Evolutionary conservation across 2,329 filamentous ascomycete genomes (phyloP), one percentile per base, ranked within the genome.

Genomic region (Ceratocystis lukuohia): DNA sequence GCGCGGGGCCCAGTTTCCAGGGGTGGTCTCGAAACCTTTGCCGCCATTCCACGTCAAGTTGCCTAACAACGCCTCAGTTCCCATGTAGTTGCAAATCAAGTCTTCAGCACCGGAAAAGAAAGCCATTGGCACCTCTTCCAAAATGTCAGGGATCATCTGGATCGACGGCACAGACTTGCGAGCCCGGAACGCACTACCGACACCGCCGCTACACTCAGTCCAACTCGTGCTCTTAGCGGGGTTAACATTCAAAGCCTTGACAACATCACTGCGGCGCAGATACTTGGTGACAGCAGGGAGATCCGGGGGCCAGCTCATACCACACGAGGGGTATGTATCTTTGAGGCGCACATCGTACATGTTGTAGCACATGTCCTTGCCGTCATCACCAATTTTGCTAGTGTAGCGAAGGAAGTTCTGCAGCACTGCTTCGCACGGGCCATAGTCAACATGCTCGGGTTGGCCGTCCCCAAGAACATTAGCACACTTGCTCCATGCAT

Each of bases 301-400:
- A 76, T 99, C 94, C 70, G 91, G 88, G 41, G 94, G 94, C 95
- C 95, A 99, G 77, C 91, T 93, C 92, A 96, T 96, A 70, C 94
- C 94, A 75, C 94, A 99, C 69, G 87, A 88, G 3, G 89, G 88
- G 75, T 84, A 91, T 5, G 78, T 78, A 75, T 99, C 94, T 69
- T 80, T 86, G 61, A 96, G 81, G 61, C 93, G 89, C 65, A 97
- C 83, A 74, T 99, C 94, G 75, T 99, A 99, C 90, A 97, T 96
- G 77, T 99, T 99, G 74, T 86, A 75, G 75, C 95, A 99, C 62
- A 81, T 76, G 66, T 82, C 75, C 22, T 80, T 78, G 15, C 78
- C 78, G 45, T 77, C 67, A 65, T 73, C 76, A 10, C 73, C 78
- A 30, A 68, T 63, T 61, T 68, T 68, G 64, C 82, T 80, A 1